Conservation (phyloP, 495 filamentous ascomycete genomes). For the Penicillium paradoxum region DNA sequence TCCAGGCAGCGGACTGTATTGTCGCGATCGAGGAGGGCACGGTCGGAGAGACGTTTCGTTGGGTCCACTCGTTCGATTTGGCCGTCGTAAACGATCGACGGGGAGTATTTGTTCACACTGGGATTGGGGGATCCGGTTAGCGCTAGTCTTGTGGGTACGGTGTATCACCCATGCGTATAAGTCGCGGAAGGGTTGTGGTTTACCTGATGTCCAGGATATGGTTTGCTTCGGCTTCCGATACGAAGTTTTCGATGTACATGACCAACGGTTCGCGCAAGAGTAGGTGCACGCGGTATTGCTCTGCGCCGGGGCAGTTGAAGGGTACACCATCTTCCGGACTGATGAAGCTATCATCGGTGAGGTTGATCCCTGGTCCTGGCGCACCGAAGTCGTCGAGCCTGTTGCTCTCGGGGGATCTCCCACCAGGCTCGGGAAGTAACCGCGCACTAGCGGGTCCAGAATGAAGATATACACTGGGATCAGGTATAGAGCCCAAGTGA, state of each 20-base stretch:
- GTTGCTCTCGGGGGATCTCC: conserved; percentile 10
- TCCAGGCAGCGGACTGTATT: conserved; percentile 62
- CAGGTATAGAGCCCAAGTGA: conserved; percentile 38
- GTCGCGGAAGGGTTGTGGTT: too few species aligned
- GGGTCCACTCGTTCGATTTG: conserved; percentile 41
- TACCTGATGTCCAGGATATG: conserved; percentile 51
- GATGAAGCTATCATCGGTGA: conserved; percentile 32
- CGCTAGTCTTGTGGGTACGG: not conserved
- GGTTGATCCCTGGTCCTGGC: conserved; percentile 19
- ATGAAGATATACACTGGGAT: conserved; percentile 40
- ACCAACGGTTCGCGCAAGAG: conserved; percentile 49
- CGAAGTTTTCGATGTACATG: conserved; percentile 53
- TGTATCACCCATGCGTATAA: too few species aligned
- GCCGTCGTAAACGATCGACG: conserved; percentile 52
- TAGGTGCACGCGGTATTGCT: conserved; percentile 37
- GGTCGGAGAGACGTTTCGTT: conserved; percentile 50
- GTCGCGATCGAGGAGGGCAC: conserved; percentile 55
- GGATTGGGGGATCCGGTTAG: not conserved
- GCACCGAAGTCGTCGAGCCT: conserved; percentile 18
- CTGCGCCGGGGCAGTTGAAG: conserved; percentile 23
- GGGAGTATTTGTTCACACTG: conserved; percentile 47
- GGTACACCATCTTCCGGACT: conserved; percentile 29
- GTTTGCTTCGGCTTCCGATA: conserved; percentile 43
- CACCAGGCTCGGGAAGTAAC: conserved; percentile 6
- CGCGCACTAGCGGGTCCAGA: conserved; percentile 20